These are phyloP conservation scores for Echinochloa phyllopogon DNA, from an alignment of 176 grass and related monocot species.

Conservation along the genomic window DNA sequence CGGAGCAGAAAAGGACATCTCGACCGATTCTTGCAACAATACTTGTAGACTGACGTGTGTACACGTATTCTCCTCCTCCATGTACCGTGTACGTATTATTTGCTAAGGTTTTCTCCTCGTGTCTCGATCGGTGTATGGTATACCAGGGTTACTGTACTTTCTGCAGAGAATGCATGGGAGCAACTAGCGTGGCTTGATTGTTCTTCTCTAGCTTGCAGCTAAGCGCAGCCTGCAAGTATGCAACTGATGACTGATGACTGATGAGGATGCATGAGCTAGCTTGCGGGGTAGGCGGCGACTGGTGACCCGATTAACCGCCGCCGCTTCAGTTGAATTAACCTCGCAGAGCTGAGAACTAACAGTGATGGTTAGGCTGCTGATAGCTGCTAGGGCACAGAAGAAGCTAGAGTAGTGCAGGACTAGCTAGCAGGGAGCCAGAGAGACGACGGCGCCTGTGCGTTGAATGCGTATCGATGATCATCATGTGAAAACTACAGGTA, in stretches of 20 bases:
- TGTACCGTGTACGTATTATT: neutral
- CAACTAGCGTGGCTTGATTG: neutral
- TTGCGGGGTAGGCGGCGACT: constrained; percentile 4
- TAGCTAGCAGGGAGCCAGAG: too few relatives aligned
- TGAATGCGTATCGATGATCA: too few relatives aligned
- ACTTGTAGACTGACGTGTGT: neutral
- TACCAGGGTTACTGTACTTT: neutral
- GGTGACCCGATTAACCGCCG: constrained; percentile 7
- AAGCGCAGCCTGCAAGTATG: neutral
- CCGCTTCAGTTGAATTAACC: neutral
- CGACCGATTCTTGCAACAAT: neutral
- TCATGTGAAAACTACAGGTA: neutral
- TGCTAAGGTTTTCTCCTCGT: neutral
- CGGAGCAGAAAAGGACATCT: neutral
- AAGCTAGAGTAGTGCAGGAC: neutral
- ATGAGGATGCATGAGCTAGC: neutral
- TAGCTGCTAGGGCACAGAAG: neutral
- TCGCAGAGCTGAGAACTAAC: neutral
- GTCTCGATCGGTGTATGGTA: neutral
- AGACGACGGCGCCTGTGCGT: too few relatives aligned
- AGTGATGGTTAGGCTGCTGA: neutral
- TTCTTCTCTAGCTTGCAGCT: neutral
- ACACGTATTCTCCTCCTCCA: neutral
- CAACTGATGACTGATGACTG: neutral
- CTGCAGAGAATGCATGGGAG: too few relatives aligned